Evolutionary conservation across 805 yeast genomes (phyloP).

Genomic region (Vanderwaltozyma polyspora): DNA sequence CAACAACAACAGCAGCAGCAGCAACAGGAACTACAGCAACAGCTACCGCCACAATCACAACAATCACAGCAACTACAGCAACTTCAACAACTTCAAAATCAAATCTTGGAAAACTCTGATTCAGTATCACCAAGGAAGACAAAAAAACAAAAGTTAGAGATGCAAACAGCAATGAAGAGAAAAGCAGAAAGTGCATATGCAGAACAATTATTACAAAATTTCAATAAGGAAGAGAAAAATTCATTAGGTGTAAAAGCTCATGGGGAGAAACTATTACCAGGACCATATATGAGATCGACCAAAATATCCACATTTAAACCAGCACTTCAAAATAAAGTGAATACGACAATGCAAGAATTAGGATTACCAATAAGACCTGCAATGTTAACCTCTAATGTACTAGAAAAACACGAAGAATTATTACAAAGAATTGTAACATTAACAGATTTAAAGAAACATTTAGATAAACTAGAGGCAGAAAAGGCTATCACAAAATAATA

Average conservation of each 20-base stretch:
- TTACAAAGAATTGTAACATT: constrained; percentile 58
- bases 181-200: constrained; percentile 27
- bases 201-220: constrained; percentile 26
- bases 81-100: constrained; percentile 4
- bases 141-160: constrained; percentile 24
- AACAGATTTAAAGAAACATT: constrained; percentile 74
- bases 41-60: constrained; percentile 4
- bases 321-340: constrained; percentile 51
- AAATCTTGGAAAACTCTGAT: constrained; percentile 2
- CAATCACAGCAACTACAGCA: constrained; percentile 5
- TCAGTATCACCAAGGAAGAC: constrained; percentile 17
- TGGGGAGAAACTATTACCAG: constrained; percentile 59
- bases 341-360: constrained; percentile 59
- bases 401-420: constrained; percentile 65
- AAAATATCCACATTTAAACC: constrained; percentile 74
- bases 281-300: constrained; percentile 72
- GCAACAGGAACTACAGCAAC: constrained; percentile 3
- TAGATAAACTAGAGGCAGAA: constrained; percentile 81
- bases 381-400: constrained; percentile 74
- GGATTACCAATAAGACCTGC: constrained; percentile 73
- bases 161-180: constrained; percentile 21
- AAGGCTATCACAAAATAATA: constrained; percentile 33
- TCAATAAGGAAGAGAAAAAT: constrained; percentile 69
- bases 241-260: constrained; percentile 76
- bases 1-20: constrained; percentile 6